phyloP scores from a whole-genome alignment of 176 grass and related monocot species.

The Zizania latifolia region DNA sequence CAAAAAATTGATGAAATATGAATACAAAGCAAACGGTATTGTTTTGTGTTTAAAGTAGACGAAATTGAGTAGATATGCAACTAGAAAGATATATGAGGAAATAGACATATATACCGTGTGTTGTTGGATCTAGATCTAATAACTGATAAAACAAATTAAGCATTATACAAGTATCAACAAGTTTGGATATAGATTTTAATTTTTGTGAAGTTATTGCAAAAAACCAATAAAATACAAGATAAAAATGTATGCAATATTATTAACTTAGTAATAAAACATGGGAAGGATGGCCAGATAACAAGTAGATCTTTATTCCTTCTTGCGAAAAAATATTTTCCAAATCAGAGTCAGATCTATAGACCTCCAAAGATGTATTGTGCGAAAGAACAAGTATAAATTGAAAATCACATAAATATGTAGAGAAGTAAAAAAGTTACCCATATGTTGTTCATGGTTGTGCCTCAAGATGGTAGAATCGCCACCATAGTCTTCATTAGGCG shows the following conservation, averaged over 20 bases:
- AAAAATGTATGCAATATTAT: not conserved
- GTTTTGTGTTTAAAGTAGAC: too few species aligned
- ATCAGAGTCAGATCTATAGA: not conserved
- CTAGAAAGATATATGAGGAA: too few species aligned
- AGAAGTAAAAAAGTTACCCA: not conserved
- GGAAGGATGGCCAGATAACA: not conserved
- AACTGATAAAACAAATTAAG: not conserved
- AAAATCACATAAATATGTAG: not conserved
- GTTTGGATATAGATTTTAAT: not conserved
- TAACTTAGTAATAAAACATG: not conserved
- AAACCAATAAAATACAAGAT: too few species aligned
- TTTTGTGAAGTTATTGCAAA: not conserved
- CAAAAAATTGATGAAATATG: not conserved
- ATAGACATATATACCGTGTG: too few species aligned
- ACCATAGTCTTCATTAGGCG: not conserved
- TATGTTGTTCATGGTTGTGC: not conserved
- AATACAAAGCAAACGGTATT: too few species aligned
- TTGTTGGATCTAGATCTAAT: not conserved
- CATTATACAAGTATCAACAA: not conserved
- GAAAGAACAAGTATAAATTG: not conserved
- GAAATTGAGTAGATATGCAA: too few species aligned
- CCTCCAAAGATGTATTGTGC: not conserved
- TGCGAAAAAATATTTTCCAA: not conserved
- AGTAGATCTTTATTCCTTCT: not conserved
- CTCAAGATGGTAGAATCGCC: not conserved